phyloP scores from a whole-genome alignment of 345 rosid genomes.

The Acer negundo region DNA sequence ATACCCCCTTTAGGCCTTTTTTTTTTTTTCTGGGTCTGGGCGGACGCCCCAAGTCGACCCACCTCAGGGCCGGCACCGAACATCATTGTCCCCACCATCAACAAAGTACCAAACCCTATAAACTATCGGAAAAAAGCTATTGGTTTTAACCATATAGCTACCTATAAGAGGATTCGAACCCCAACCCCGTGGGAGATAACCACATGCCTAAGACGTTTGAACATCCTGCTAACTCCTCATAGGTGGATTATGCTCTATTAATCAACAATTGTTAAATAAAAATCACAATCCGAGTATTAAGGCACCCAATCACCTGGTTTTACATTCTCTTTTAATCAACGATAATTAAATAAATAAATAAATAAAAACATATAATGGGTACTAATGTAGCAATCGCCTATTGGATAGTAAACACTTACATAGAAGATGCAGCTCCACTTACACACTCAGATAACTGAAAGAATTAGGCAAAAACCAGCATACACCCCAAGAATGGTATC shows the following conservation, averaged over 20 bases:
- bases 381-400: not conserved
- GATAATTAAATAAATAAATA: no score
- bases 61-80: no score
- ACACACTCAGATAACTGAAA: not conserved
- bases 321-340: not conserved
- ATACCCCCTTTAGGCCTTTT: no score
- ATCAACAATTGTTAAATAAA: not conserved
- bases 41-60: no score
- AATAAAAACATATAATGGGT: conserved; percentile 1
- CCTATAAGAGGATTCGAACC: no score
- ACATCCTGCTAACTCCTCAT: no score
- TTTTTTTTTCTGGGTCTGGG: no score
- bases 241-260: not conserved
- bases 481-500: not conserved
- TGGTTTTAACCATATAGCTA: no score
- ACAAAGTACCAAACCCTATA: no score
- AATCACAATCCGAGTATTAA: not conserved
- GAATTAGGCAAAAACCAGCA: conserved; percentile 5
- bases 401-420: not conserved
- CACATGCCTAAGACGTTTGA: no score
- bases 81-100: not conserved
- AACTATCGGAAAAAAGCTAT: no score
- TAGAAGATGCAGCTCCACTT: not conserved
- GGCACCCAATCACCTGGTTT: not conserved
- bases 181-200: no score